phyloP scores from a whole-genome alignment of 805 yeast species.

The Metschnikowia cubensis region DNA sequence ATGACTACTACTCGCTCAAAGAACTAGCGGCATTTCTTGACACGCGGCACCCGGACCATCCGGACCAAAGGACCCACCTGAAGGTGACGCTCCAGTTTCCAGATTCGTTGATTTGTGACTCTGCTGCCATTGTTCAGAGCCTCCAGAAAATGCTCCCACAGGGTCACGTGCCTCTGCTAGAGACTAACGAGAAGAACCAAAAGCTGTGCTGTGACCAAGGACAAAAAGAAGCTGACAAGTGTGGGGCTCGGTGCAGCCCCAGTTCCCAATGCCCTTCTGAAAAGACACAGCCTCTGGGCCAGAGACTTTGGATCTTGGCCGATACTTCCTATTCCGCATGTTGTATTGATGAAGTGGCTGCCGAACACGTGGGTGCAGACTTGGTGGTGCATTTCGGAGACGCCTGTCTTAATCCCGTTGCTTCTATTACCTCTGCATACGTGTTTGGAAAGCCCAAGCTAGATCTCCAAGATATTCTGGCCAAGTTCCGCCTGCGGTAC shows the following conservation, averaged over 20 bases:
- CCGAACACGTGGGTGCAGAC: conserved; percentile 85
- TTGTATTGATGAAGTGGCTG: conserved; percentile 96
- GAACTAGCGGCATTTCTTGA: conserved; percentile 41
- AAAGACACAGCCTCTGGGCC: conserved; percentile 5
- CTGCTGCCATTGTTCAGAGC: conserved; percentile 61
- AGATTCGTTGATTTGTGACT: conserved; percentile 71
- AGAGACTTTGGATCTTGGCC: conserved; percentile 76
- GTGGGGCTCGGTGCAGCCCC: neutral
- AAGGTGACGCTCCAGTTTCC: conserved; percentile 87
- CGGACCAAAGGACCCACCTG: conserved; percentile 27
- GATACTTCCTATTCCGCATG: conserved; percentile 95
- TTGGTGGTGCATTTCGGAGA: conserved; percentile 91
- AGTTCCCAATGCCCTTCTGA: neutral
- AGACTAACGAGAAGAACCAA: neutral
- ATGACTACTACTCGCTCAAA: conserved; percentile 53
- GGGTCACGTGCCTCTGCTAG: neutral
- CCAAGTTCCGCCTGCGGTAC: conserved; percentile 41
- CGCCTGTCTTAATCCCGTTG: conserved; percentile 82
- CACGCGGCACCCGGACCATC: conserved; percentile 20
- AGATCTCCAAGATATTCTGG: conserved; percentile 37
- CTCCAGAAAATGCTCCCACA: conserved; percentile 38
- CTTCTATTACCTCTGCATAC: conserved; percentile 68
- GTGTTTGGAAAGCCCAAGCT: conserved; percentile 69
- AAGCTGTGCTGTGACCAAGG: neutral
- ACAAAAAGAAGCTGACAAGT: too few species aligned